Evolutionary conservation across 2,329 filamentous ascomycete species (phyloP), one percentile per base, ranked within the genome.

Genomic region (Xylariaceae sp.): DNA sequence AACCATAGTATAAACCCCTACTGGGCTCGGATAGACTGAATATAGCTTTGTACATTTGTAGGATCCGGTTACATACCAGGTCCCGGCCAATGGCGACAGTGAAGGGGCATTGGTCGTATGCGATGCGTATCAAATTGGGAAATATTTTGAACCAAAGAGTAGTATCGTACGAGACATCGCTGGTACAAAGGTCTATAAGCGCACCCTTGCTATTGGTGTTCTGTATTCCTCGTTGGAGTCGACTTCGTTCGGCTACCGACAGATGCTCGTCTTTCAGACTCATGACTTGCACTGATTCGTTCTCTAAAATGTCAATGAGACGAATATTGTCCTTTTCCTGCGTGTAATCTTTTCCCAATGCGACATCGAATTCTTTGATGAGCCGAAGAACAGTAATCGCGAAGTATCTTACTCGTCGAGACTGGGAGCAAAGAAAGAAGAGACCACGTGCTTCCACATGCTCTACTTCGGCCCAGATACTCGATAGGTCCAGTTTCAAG

Each of bases 91-190:
- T 82, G 0, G 89, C 91, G 32, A 97, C 89, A 2, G 92, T 90
- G 61, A 95, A 91, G 0, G 90, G 89, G 61, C 92, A 99, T 51
- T 87, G 87, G 58, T 96, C 89, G 62, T 90, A 95, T 51, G 90
- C 90, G 58, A 95, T 86, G 11, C 90, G 83, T 49, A 99, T 88
- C 31, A 99, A 78, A 62, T 96, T 97, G 3, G 94, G 95, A 62
- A 99, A 99, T 15, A 97, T 86, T 64, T 97, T 99, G 71, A 94
- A 95, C 94, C 94, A 99, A 11, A 99, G 73, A 0, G 91, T 95
- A 2, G 90, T 86, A 65, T 99, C 94, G 62, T 97, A 96, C 1
- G 90, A 90, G 22, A 94, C 84, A 59, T 97, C 94, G 69, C 94
- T 97, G 59, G 90, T 92, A 69, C 94, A 97, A 19, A 99, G 80